Percentiles rank a stretch among this genome's conserved stretches.
Conservation (phyloP, 495 filamentous ascomycete genomes). For the Penicillium odoratum region DNA sequence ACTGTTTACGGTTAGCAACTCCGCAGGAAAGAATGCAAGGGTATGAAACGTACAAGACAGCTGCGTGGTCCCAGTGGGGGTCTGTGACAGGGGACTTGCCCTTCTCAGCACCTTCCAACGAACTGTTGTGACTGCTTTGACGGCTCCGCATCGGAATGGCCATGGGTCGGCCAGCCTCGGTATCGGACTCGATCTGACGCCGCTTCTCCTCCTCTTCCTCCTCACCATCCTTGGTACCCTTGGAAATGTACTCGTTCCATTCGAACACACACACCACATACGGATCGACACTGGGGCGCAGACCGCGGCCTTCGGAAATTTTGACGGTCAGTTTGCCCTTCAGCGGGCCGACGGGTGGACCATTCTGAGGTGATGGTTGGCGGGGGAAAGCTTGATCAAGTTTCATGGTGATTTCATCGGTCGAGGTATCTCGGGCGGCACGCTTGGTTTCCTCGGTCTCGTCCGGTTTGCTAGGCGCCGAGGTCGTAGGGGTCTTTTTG, state of each 20-base stretch:
- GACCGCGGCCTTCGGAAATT: slow-evolving; percentile 77
- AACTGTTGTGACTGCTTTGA: slow-evolving; percentile 90
- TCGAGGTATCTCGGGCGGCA: slow-evolving; percentile 31
- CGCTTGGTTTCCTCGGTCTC: slow-evolving; percentile 5
- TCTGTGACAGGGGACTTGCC: slow-evolving; percentile 70
- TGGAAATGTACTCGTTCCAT: slow-evolving; percentile 92
- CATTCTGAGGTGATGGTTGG: slow-evolving; percentile 40
- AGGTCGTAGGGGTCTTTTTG: slow-evolving; percentile 31
- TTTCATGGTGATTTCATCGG: slow-evolving; percentile 43
- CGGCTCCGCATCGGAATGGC: slow-evolving; percentile 10
- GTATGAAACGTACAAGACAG: slow-evolving; percentile 74
- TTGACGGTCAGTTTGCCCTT: slow-evolving; percentile 90
- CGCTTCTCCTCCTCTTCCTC: slow-evolving; percentile 56
- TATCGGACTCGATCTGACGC: slow-evolving; percentile 58
- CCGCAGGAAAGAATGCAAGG: slow-evolving; percentile 1
- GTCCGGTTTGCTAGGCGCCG: slow-evolving; percentile 30
- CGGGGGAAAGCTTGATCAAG: slow-evolving; percentile 47
- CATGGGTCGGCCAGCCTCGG: slow-evolving; percentile 24
- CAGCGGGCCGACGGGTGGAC: slow-evolving; percentile 66
- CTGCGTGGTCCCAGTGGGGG: slow-evolving; percentile 94
- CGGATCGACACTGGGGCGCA: slow-evolving; percentile 79
- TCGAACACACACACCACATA: slow-evolving; percentile 98
- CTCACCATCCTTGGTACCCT: slow-evolving; percentile 64
- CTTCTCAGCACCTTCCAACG: slow-evolving; percentile 69
- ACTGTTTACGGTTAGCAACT: slow-evolving; percentile 47